Evolutionary conservation across 805 yeast species (phyloP).

Genomic region (Starmerella geochares): DNA sequence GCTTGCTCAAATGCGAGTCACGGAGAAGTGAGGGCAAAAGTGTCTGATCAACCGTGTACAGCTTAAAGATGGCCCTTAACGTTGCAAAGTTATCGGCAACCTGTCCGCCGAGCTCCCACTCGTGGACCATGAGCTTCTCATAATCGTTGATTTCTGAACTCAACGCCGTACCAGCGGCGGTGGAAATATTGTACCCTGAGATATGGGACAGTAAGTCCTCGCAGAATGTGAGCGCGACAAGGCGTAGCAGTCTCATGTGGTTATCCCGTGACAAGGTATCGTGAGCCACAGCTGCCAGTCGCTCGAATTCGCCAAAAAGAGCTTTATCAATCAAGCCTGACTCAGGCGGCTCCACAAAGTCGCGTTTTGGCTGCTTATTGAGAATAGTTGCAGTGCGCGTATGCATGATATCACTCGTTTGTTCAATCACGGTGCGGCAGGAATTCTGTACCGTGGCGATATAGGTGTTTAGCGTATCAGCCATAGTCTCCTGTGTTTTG

Average conservation of each 20-base stretch:
- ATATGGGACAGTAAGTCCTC: conserved; percentile 58
- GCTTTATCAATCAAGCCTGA: conserved; percentile 33
- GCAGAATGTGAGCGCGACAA: conserved; percentile 50
- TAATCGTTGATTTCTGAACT: conserved; percentile 75
- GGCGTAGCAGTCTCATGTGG: conserved; percentile 41
- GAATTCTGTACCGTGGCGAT: conserved; percentile 44
- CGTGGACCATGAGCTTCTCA: conserved; percentile 50
- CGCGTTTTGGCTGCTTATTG: conserved; percentile 64
- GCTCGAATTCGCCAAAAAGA: conserved; percentile 44
- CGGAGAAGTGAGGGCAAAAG: conserved; percentile 64
- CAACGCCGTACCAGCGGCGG: conserved; percentile 71
- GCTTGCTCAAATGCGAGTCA: conserved; percentile 64
- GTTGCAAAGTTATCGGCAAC: conserved; percentile 56
- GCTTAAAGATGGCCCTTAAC: conserved; percentile 69
- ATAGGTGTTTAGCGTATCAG: conserved; percentile 44
- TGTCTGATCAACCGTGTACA: conserved; percentile 76
- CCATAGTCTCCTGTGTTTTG: conserved; percentile 45
- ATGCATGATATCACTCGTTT: conserved; percentile 45
- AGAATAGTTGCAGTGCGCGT: conserved; percentile 42
- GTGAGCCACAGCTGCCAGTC: conserved; percentile 36
- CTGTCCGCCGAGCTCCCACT: conserved; percentile 49
- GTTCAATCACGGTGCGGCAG: conserved; percentile 59
- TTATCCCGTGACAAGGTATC: conserved; percentile 39
- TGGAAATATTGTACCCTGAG: conserved; percentile 62
- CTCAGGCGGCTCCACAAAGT: conserved; percentile 37